Percentiles rank a stretch among this genome's conserved stretches.
Conservation (phyloP, 345 rosid genomes). For the sweet orange (Citrus sinensis) region DVS_A1.0 CM039164.1:5557501-5558000, state of each 20-base stretch:
- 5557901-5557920: slow-evolving; percentile 35
- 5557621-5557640: slow-evolving; percentile 57
- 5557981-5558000: slow-evolving; percentile 65
- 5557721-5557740: slow-evolving; percentile 48
- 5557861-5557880: slow-evolving; percentile 44
- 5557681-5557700: slow-evolving; percentile 63
- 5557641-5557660: slow-evolving; percentile 49
- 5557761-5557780: slow-evolving; percentile 65
- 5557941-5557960: slow-evolving; percentile 63
- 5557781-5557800: slow-evolving; percentile 53
- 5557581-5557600: slow-evolving; percentile 59
- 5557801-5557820: slow-evolving; percentile 48
- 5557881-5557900: slow-evolving; percentile 54
- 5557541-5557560: slow-evolving; percentile 20
- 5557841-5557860: slow-evolving; percentile 42
- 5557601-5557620: slow-evolving; percentile 58
- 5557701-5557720: slow-evolving; percentile 58
- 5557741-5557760: slow-evolving; percentile 51
- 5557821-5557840: slow-evolving; percentile 43
- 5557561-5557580: slow-evolving; percentile 50
- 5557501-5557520: not conserved
- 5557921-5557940: slow-evolving; percentile 50
- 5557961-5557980: slow-evolving; percentile 55
- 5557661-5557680: slow-evolving; percentile 60
- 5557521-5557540: not conserved